Evolutionary conservation across 345 rosid species (phyloP).

Genomic region (Lepidium africanum): DNA sequence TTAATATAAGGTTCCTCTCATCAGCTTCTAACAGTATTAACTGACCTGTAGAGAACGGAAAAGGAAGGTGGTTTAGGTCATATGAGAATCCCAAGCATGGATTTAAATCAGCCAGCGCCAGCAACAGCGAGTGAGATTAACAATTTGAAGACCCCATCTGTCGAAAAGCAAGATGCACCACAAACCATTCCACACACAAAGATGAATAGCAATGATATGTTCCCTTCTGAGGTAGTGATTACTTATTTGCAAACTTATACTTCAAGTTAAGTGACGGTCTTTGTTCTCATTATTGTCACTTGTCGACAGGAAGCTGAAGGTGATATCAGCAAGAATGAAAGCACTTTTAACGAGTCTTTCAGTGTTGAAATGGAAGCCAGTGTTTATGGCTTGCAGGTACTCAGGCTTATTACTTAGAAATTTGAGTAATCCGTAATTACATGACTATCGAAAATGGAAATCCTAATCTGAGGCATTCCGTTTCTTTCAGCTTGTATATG

Average conservation of each 20-base stretch:
- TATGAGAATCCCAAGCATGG: constrained; percentile 17
- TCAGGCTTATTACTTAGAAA: background rate
- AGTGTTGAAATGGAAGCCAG: constrained; percentile 69
- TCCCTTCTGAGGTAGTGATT: constrained; percentile 23
- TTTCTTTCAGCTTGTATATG: background rate
- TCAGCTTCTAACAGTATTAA: constrained; percentile 4
- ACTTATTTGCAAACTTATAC: constrained; percentile 4
- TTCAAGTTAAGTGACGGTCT: background rate
- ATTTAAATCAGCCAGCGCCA: constrained; percentile 19
- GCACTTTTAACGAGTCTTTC: constrained; percentile 35
- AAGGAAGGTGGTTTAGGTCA: constrained; percentile 12
- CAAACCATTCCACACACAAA: constrained; percentile 20
- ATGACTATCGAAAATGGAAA: background rate
- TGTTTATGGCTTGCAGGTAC: constrained; percentile 64
- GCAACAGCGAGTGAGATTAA: constrained; percentile 10
- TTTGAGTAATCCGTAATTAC: background rate
- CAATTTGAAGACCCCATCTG: constrained; percentile 13
- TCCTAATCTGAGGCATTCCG: background rate
- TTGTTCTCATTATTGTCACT: background rate
- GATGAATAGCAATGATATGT: constrained; percentile 25
- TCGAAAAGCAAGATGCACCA: constrained; percentile 21
- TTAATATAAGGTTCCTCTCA: background rate
- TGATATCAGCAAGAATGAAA: constrained; percentile 28
- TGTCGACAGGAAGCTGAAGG: constrained; percentile 34
- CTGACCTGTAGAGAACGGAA: constrained; percentile 8